phyloP scores from a whole-genome alignment of 495 filamentous ascomycete species.

The Parmelia sp. region DNA sequence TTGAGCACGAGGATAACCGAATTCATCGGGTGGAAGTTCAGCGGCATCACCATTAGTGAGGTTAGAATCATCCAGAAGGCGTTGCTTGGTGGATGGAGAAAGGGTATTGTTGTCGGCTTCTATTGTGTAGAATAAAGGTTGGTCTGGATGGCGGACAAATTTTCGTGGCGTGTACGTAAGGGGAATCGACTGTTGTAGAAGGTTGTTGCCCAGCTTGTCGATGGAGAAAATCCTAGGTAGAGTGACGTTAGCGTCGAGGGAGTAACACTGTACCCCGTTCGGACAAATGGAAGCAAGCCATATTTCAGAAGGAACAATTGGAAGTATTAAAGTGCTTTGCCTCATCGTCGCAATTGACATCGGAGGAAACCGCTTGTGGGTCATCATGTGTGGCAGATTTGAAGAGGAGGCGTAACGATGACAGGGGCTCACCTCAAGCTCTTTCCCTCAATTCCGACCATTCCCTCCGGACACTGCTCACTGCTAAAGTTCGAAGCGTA shows the following conservation, averaged over 20 bases:
- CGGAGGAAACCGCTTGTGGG: constrained; percentile 43
- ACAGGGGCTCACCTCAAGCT: constrained; percentile 67
- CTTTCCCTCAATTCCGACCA: constrained; percentile 91
- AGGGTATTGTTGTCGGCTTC: constrained; percentile 89
- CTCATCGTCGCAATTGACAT: constrained; percentile 41
- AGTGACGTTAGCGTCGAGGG: constrained; percentile 30
- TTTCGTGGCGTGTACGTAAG: constrained; percentile 86
- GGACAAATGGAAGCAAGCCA: neutral
- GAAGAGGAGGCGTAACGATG: constrained; percentile 18
- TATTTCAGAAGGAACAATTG: constrained; percentile 73
- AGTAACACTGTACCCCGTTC: neutral
- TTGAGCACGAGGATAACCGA: constrained; percentile 76
- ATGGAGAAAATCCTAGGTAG: constrained; percentile 75
- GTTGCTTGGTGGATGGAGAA: constrained; percentile 61
- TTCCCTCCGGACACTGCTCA: constrained; percentile 84
- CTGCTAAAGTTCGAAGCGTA: constrained; percentile 96
- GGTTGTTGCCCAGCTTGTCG: constrained; percentile 76
- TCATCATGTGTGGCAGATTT: constrained; percentile 60
- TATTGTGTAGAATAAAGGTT: constrained; percentile 85
- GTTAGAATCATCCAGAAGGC: constrained; percentile 58
- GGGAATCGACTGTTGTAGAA: constrained; percentile 80
- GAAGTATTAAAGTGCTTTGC: constrained; percentile 50
- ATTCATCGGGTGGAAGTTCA: constrained; percentile 70
- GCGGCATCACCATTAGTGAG: constrained; percentile 64
- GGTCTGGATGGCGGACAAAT: constrained; percentile 80